Evolutionary conservation across 31 red algal genomes (phyloP).

Genomic region (Endocladia muricata): DNA sequence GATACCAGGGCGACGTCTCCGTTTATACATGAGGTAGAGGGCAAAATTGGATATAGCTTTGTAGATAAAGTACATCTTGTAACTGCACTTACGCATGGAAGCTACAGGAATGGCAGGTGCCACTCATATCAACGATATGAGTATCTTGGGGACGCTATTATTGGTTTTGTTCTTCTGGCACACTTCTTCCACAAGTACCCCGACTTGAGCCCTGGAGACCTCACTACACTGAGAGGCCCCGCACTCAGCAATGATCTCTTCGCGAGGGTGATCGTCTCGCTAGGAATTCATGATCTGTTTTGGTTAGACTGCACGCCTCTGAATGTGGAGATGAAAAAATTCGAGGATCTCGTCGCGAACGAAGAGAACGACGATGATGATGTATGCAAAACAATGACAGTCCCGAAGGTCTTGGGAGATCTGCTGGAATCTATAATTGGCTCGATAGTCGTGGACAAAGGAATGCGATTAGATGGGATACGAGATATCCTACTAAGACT

Average conservation of each 20-base stretch:
- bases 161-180: conserved; percentile 63
- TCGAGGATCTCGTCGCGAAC: conserved; percentile 43
- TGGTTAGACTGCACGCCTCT: conserved; percentile 52
- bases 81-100: conserved; percentile 71
- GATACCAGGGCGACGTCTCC: conserved; percentile 32
- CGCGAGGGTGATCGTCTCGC: conserved; percentile 55
- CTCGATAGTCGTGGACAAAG: conserved; percentile 72
- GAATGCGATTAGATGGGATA: conserved; percentile 62
- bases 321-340: conserved; percentile 49
- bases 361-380: conserved; percentile 63
- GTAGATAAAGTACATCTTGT: conserved; percentile 60
- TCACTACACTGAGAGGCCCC: conserved; percentile 62
- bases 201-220: conserved; percentile 53
- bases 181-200: conserved; percentile 66
- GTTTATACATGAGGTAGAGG: conserved; percentile 44
- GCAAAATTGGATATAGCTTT: conserved; percentile 72
- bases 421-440: conserved; percentile 80
- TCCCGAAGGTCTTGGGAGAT: conserved; percentile 79
- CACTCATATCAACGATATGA: conserved; percentile 77
- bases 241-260: conserved; percentile 82
- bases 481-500: conserved; percentile 40
- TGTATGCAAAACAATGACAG: conserved; percentile 62
- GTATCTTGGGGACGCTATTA: conserved; percentile 79
- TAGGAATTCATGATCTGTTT: conserved; percentile 61
- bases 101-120: conserved; percentile 36